phyloP scores from a whole-genome alignment of 495 filamentous ascomycete genomes.

The Xylaria scruposa region DNA sequence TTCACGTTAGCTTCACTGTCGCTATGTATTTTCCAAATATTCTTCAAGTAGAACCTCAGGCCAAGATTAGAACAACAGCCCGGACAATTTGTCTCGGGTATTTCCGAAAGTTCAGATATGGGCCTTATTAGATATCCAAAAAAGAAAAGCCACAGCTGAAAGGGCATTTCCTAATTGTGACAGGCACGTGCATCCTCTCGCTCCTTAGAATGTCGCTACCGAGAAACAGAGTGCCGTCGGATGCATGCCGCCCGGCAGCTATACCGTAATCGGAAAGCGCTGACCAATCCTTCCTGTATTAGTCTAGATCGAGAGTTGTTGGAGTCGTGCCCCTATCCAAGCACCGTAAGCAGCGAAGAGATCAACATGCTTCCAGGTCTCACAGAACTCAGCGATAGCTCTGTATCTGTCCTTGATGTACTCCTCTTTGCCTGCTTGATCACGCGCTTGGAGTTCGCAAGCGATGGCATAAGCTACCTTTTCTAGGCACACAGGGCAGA shows the following conservation, averaged over 20 bases:
- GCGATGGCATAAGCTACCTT: slow-evolving; percentile 54
- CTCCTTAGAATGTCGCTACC: not conserved
- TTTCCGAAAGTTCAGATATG: not conserved
- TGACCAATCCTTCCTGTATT: not conserved
- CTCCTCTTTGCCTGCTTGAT: slow-evolving; percentile 45
- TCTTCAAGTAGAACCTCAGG: too few relatives aligned
- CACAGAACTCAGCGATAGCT: slow-evolving; percentile 54
- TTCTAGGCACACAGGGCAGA: slow-evolving; percentile 67
- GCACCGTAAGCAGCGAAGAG: slow-evolving; percentile 51
- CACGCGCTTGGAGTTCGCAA: slow-evolving; percentile 25
- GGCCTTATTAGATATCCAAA: not conserved
- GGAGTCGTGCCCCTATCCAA: slow-evolving; percentile 41
- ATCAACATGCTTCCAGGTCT: slow-evolving; percentile 41
- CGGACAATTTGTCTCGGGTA: not conserved
- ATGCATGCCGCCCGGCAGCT: not conserved
- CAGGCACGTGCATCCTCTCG: not conserved
- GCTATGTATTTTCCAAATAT: too few relatives aligned
- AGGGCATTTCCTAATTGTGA: slow-evolving; percentile 16
- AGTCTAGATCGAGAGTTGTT: slow-evolving; percentile 4
- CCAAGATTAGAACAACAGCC: not conserved
- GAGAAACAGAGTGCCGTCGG: not conserved
- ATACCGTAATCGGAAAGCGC: not conserved
- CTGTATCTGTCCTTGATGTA: slow-evolving; percentile 49
- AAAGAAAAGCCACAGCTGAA: not conserved
- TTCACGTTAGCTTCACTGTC: too few relatives aligned